Base-by-base conservation (phyloP, 2,329 filamentous ascomycete genomes). In the Penicillium concentricum region DNA sequence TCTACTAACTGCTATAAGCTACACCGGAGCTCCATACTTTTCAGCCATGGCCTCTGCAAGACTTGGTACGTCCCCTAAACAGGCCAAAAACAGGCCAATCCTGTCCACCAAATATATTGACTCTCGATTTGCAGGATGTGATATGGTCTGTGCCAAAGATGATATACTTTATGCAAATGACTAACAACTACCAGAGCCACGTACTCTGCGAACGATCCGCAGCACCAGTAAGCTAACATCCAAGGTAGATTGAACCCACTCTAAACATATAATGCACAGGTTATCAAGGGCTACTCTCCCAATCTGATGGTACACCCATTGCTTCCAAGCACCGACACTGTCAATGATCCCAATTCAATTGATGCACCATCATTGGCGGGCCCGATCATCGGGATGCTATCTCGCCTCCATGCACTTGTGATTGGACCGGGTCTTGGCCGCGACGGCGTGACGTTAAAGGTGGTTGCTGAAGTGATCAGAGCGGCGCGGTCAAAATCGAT, bases 251-350 rank as follows among this genome's bases (percentile, higher is more conserved):
- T 39, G 13, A 38, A n/a, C 32, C 41, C 10, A 24, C 18, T 26
- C 39, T n/a, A 43, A 43, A 53, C 9, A 48, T 34, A 4, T 18
- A 6, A 26, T 15, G 7, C 10, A n/a, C 72, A 80, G 69, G 92
- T 97, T 37, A 96, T 99, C 78, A 99, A 99, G 80, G 91, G 91
- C 4, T 99, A 97, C 79, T 97, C 92, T 20, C 94, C 94, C 3
- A 97, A 97, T 73, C 82, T 99, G 28, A 99, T 99, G 93, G 94
- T 99, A 12, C 94, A 97, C 74, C 94, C 94, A 0, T 84, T 97
- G 64, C 93, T 99, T 86, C 89, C 91, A 30, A 91, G 94, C 75
- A 84, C 86, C 44, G 81, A 83, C 64, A 66, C 72, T n/a, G 69
- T 76, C 28, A 68, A 69, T 37, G 69, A 76, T 22, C 81, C 84